phyloP scores from a whole-genome alignment of 129 eudicot species.

The Smallanthus sonchifolius region DNA sequence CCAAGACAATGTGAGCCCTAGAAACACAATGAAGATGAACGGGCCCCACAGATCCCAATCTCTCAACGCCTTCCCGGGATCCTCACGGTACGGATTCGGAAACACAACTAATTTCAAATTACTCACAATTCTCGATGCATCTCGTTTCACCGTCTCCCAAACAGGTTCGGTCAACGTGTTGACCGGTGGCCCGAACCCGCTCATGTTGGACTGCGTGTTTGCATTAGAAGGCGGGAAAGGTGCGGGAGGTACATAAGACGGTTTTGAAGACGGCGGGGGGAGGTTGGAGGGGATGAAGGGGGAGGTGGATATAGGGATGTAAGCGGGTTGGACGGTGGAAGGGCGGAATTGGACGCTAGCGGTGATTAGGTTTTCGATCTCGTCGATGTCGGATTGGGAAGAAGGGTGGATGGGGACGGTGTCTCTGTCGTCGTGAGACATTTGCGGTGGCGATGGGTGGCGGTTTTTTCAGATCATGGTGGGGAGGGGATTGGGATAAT shows the following conservation, averaged over 20 bases:
- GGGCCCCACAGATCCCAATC: conserved; percentile 99
- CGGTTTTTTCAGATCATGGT: neutral
- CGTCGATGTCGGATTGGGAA: conserved; percentile 92
- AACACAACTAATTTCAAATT: conserved; percentile 89
- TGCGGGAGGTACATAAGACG: conserved; percentile 29
- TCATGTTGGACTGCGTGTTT: neutral
- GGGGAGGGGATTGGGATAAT: too few relatives aligned
- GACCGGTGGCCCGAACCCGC: conserved; percentile 68
- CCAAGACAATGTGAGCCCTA: conserved; percentile 84
- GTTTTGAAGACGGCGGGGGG: conserved; percentile 39
- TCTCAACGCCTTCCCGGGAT: conserved; percentile 90
- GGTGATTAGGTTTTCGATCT: conserved; percentile 70
- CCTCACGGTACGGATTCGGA: conserved; percentile 85
- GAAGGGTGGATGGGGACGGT: conserved; percentile 59
- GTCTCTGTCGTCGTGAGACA: conserved; percentile 47
- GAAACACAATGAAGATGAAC: conserved; percentile 88
- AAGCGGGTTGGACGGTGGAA: conserved; percentile 65
- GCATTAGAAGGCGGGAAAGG: conserved; percentile 23
- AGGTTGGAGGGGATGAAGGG: conserved; percentile 59
- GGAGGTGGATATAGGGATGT: conserved; percentile 59
- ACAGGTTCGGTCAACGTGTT: conserved; percentile 91
- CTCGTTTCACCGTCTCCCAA: conserved; percentile 92
- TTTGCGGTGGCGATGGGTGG: conserved; percentile 17
- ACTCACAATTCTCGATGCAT: conserved; percentile 75
- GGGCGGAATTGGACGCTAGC: conserved; percentile 43